Base-by-base conservation (phyloP, 805 yeast genomes). In the Myxozyma vanderwaltii region DNA sequence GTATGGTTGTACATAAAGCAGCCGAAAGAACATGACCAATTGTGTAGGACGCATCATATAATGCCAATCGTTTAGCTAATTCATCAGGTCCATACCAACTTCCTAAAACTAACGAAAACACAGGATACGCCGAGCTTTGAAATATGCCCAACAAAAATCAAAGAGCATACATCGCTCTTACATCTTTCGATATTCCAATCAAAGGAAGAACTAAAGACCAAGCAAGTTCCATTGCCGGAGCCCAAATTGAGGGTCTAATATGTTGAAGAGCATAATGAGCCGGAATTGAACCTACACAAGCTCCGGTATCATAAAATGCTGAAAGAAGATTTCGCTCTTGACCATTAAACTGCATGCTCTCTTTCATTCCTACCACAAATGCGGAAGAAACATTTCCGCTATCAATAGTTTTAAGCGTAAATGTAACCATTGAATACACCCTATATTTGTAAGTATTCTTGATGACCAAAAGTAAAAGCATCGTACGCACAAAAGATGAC, bases 11-110 rank as follows among this genome's bases (percentile, higher is more conserved):
- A 63, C 82, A 83, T 35, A 83, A 73, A 57, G 80, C 79, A 54
- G 86, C 84, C 0, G 85, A 76, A 17, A 84, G 79, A 54, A 82
- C 74, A 27, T 77, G 72, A 47, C 84, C 87, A 36, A 84, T 70
- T 57, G 62, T 51, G 26, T 38, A 38, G 15, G 56, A 57, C 26
- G 46, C 56, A n/a, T 57, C 61, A 43, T 57, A 56, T 4, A 56
- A 36, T 7, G 51, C 40, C 27, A 56, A 36, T 15, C 56, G 44
- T 27, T 56, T 56, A 21, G 52, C 77, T 54, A 83, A 76, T 72
- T 86, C 88, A 54, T 75, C 75, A 48, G 83, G 78, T 63, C 76
- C 76, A 70, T 82, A 82, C 79, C 81, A 84, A 31, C 82, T 77
- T n/a, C 88, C 89, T 61, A 71, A 53, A 40, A 71, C 59, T 39